Evolutionary conservation across 352 stramenopile species (phyloP).

Genomic region (Phytophthora meadii): DNA sequence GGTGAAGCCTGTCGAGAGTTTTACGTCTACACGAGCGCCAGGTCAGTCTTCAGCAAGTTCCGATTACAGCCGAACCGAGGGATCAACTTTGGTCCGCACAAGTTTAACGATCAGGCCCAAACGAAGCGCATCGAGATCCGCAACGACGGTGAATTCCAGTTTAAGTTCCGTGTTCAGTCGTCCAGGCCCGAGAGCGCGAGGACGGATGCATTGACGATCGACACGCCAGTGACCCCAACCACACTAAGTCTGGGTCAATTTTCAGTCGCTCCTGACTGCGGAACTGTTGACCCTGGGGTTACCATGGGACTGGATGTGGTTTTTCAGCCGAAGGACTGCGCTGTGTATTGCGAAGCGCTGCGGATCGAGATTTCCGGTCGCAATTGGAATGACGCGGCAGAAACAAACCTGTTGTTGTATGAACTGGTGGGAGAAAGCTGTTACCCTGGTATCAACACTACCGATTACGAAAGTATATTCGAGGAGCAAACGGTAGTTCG

Average conservation of each 20-base stretch:
- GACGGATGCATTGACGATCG: constrained; percentile 40
- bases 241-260: constrained; percentile 83
- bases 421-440: constrained; percentile 93
- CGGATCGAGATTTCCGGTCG: constrained; percentile 81
- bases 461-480: constrained; percentile 93
- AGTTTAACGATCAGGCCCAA: constrained; percentile 86
- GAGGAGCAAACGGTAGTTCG: constrained; percentile 95
- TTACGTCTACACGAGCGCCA: constrained; percentile 72
- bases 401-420: constrained; percentile 68
- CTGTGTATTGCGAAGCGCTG: constrained; percentile 76
- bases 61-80: constrained; percentile 89
- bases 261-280: constrained; percentile 72
- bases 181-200: constrained; percentile 4
- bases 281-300: constrained; percentile 86
- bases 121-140: constrained; percentile 88
- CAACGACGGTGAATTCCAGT: constrained; percentile 94
- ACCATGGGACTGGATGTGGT: constrained; percentile 72
- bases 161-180: constrained; percentile 82
- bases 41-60: constrained; percentile 88
- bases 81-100: constrained; percentile 93
- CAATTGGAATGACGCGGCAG: constrained; percentile 52
- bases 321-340: constrained; percentile 84
- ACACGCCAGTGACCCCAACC: constrained; percentile 42
- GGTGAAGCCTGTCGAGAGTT: constrained; percentile 92
- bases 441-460: constrained; percentile 91